Percentiles rank a stretch among this genome's conserved stretches.
Evolutionary conservation across 495 filamentous ascomycete genomes (phyloP).

Genomic region (Aspergillus sclerotioniger): DNA sequence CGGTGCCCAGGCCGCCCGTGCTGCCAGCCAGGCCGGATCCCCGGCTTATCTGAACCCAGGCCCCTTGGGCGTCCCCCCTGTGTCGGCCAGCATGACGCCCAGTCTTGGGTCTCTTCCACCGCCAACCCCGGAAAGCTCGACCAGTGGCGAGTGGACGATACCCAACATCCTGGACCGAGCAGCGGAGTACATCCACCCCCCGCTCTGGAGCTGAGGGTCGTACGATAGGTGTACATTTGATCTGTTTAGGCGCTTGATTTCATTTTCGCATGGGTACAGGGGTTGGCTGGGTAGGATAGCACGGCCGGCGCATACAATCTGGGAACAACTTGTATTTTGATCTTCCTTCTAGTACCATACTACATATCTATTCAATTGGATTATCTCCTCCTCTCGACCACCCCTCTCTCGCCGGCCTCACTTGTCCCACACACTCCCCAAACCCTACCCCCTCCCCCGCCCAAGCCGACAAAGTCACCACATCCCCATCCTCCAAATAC

Average conservation of each 20-base stretch:
- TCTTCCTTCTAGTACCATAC: neutral
- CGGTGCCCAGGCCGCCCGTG: constrained; percentile 21
- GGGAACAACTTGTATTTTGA: neutral
- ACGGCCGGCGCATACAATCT: neutral
- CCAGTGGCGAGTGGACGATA: constrained; percentile 47
- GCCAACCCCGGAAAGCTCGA: constrained; percentile 48
- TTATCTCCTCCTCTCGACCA: neutral
- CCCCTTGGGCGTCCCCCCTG: constrained; percentile 20
- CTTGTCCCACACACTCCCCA: constrained; percentile 60
- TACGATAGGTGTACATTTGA: neutral
- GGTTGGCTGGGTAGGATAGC: constrained; percentile 1
- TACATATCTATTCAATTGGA: neutral
- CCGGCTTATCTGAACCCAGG: constrained; percentile 21
- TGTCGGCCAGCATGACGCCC: constrained; percentile 33
- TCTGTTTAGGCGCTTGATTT: constrained; percentile 5
- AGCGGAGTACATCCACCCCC: constrained; percentile 48
- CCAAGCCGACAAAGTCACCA: constrained; percentile 62
- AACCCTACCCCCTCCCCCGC: constrained; percentile 60
- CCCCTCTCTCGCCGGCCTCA: constrained; percentile 31
- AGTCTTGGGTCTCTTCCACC: constrained; percentile 42
- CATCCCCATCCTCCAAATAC: constrained; percentile 78
- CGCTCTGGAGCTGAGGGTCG: constrained; percentile 39
- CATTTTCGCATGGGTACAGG: neutral
- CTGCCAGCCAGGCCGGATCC: constrained; percentile 10
- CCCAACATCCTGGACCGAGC: constrained; percentile 47